A percentile compares a stretch with the other conserved stretches of the same genome.
Conservation (phyloP, 139 green algal species). For the Micractinium sp. region DNA sequence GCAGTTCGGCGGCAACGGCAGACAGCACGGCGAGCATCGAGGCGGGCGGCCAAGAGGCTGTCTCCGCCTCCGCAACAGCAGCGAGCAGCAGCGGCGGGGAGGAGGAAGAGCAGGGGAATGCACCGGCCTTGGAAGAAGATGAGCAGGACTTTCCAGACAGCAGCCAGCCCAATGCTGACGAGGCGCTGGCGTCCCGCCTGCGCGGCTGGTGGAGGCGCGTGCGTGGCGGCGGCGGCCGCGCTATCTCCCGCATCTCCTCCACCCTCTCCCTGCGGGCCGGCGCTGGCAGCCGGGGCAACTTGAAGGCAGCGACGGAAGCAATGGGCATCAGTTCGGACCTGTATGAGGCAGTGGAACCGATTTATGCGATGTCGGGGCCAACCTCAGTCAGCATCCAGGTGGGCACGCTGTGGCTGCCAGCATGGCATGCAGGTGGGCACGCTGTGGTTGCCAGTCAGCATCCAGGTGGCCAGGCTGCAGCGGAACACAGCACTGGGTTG, state of each 20-base stretch:
- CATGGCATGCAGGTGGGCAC: too few relatives aligned
- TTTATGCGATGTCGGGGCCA: slow-evolving; percentile 4
- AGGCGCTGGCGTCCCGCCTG: background rate
- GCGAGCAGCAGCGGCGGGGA: background rate
- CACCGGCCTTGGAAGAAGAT: background rate
- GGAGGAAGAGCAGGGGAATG: background rate
- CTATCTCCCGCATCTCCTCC: background rate
- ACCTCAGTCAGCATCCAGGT: slow-evolving; percentile 9
- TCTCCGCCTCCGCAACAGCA: background rate
- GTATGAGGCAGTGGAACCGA: background rate
- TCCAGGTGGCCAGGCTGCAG: background rate
- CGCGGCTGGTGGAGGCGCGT: background rate
- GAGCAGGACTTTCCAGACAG: background rate
- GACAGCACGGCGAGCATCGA: too few relatives aligned
- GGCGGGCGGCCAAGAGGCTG: background rate
- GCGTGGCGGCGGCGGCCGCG: background rate
- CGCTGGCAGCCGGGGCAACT: background rate
- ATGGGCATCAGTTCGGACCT: slow-evolving; percentile 3
- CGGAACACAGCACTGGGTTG: too few relatives aligned
- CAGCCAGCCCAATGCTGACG: background rate
- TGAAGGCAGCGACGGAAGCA: background rate
- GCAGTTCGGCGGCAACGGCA: background rate
- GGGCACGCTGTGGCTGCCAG: background rate
- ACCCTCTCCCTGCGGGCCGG: background rate
- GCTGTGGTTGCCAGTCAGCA: background rate